Conservation (phyloP, 805 yeast genomes). For the Sungouiozyma intestinalis region DNA sequence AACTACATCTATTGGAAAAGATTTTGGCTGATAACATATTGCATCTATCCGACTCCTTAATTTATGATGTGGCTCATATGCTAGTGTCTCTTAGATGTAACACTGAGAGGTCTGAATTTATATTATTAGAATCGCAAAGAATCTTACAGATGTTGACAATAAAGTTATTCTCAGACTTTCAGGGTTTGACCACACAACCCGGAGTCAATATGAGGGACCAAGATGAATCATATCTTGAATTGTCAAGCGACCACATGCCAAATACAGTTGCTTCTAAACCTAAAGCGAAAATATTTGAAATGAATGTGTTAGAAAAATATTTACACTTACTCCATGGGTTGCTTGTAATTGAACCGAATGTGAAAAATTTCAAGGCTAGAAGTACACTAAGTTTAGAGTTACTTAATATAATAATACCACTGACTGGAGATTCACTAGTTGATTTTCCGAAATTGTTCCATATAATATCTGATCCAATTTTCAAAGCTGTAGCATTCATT, state of each 20-base stretch:
- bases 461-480: conserved; percentile 65
- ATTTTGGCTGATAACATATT: background rate
- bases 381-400: conserved; percentile 72
- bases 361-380: conserved; percentile 39
- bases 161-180: background rate
- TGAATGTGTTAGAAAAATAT: background rate
- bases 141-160: background rate
- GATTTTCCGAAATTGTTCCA: conserved; percentile 55
- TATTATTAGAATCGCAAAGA: background rate
- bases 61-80: background rate
- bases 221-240: background rate
- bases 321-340: background rate
- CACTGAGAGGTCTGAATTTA: background rate
- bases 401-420: conserved; percentile 70
- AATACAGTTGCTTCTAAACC: too few relatives aligned
- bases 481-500: conserved; percentile 72
- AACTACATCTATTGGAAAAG: background rate
- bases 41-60: background rate
- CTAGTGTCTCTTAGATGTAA: background rate
- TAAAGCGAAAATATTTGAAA: background rate
- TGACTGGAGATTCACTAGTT: conserved; percentile 54
- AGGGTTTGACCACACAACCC: too few relatives aligned
- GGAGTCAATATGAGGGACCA: too few relatives aligned
- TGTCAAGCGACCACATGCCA: background rate
- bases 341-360: background rate